Percentiles rank a stretch among this genome's conserved stretches.
Conservation (phyloP, 2,329 filamentous ascomycete genomes). For the Nemania bipapillata region DNA sequence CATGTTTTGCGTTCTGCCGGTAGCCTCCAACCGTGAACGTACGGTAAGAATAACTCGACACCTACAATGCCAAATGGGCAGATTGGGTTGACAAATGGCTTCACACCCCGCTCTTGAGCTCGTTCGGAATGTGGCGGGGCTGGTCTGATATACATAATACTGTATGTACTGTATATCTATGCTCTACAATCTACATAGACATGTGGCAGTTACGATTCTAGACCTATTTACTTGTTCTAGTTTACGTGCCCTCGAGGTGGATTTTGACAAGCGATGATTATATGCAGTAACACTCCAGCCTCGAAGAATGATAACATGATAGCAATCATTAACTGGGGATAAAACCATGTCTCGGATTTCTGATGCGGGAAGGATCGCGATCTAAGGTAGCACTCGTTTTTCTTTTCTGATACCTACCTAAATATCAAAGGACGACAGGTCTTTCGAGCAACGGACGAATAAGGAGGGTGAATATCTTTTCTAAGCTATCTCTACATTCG, state of each 20-base stretch:
- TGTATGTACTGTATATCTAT: no score
- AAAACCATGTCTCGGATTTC: no score
- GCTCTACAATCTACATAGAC: neutral
- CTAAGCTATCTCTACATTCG: neutral
- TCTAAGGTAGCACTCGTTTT: neutral
- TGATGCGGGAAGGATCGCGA: no score
- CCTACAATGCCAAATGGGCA: neutral
- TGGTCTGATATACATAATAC: neutral
- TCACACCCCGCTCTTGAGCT: neutral
- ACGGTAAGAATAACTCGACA: no score
- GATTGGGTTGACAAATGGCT: no score
- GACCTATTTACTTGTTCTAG: neutral
- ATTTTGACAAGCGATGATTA: no score
- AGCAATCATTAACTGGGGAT: no score
- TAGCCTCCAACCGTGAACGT: no score
- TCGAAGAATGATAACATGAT: neutral
- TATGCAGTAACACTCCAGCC: neutral
- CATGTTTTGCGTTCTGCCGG: neutral
- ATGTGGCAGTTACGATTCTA: neutral
- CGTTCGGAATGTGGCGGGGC: neutral
- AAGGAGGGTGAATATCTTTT: neutral
- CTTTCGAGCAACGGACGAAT: neutral
- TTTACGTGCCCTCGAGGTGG: no score
- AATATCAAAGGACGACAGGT: neutral
- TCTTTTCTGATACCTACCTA: neutral